Base-by-base conservation (phyloP, 495 filamentous ascomycete genomes). In the Cercophora scortea region DNA sequence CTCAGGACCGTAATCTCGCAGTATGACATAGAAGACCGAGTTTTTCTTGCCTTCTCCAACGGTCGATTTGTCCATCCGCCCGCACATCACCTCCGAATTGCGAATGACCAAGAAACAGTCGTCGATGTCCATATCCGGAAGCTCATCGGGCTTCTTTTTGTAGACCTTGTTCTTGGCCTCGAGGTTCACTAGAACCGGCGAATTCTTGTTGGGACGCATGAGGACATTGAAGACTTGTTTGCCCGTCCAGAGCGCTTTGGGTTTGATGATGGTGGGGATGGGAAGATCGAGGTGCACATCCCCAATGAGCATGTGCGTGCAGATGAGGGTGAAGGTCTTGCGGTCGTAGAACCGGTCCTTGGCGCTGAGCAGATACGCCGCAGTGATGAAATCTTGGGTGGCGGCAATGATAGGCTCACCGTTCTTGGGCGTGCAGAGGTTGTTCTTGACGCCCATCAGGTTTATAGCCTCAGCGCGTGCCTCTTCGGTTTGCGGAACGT, bases 341-440 rank as follows among this genome's bases (percentile, higher is more conserved):
- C 93, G 83, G 62, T 95, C 87, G 60, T 84, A 96, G 70, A 97
- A 97, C 49, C 83, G 82, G 61, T 97, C 90, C 64, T 97, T 97
- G 71, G 83, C 90, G 57, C 88, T 95, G 35, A 96, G 71, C 4
- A 97, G 74, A 66, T 89, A 98, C 8, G 94, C 85, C 1, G 90
- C 91, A 35, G 91, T 96, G 60, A 98, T 96, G 71, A 98, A 98
- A 75, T 98, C 93, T 61, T 98, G 93, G 39, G 94, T 98, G 42
- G 93, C 91, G 17, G 90, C 89, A 72, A 98, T 96, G 63, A 98
- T 97, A 7, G 93, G 93, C 63, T 96, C 91, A 67, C 93, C 93
- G 71, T 97, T 97, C 66, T 96, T 95, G 0, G 93, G 93, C 0
- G 93, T 98, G 11, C 83, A 86, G 44, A 98, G 69, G 64, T 98